Base-by-base conservation (phyloP, 2,329 filamentous ascomycete genomes). In the Proliferodiscus dingleyae region DNA sequence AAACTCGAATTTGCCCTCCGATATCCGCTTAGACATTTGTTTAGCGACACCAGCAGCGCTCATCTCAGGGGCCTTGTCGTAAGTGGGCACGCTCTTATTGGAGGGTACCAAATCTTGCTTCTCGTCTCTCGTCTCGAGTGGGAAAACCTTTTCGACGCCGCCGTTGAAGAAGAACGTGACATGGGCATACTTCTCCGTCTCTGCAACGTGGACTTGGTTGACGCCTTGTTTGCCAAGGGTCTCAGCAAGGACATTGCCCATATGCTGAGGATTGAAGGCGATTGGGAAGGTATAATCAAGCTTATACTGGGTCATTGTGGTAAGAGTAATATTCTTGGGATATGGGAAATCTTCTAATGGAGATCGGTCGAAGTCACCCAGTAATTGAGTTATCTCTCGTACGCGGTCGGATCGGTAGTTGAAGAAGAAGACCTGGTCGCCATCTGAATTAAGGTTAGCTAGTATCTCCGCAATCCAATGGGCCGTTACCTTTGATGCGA, bases 121-220 rank as follows among this genome's bases (percentile, higher is more conserved):
- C 75, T 95, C 86, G 62, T 98, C 93, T 56, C 93, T 87, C 52
- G 84, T 82, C 72, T 98, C 93, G 38, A 89, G 84, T 43, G 86
- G 82, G 71, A 96, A 98, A 53, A 88, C 87, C 75, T 96, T 95
- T 74, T 98, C 93, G 43, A 95, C 87, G 64, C 93, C 93, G 47
- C 93, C 93, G 72, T 98, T 98, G 83, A 97, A 97, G 80, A 97
- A 97, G 80, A 97, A 97, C 46, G 93, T 97, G 54, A 98, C 93
- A 73, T 98, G 93, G 28, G 93, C 93, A 69, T 98, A 98, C 76
- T 98, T 98, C 71, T 98, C 93, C 2, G 93, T 98, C 78, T 98
- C 93, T 46, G 93, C 93, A 58, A 97, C 80, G 73, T 98, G 93
- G 58, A 91, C 93, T 72, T 98, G 93, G 73, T 90, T 84, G 52